A percentile compares a stretch with the other conserved stretches of the same genome.
These are phyloP conservation scores for Eucommia ulmoides DNA, from an alignment of 257 asterid genomes.

Conservation along the genomic window DNA sequence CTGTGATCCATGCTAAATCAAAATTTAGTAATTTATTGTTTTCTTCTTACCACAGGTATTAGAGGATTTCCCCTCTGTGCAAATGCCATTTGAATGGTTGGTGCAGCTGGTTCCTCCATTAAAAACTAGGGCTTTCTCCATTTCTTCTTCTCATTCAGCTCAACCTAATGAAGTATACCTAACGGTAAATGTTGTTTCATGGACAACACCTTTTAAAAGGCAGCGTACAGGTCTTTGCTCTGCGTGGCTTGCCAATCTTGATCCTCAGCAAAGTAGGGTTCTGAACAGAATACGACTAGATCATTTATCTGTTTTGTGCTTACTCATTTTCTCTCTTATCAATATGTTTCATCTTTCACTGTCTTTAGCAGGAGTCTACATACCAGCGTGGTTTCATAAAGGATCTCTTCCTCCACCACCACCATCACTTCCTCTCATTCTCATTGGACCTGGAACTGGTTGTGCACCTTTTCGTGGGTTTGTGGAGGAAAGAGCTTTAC, in stretches of 20 bases:
- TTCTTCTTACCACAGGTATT: slow-evolving; percentile 68
- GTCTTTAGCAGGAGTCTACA: slow-evolving; percentile 37
- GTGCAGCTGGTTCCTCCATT: slow-evolving; percentile 83
- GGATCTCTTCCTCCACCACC: slow-evolving; percentile 80
- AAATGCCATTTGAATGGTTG: slow-evolving; percentile 92
- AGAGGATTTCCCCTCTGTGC: slow-evolving; percentile 87
- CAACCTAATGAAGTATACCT: slow-evolving; percentile 88
- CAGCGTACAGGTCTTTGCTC: slow-evolving; percentile 83
- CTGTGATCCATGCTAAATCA: no score
- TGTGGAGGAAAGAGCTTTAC: slow-evolving; percentile 75
- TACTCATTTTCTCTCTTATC: neutral
- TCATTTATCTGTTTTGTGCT: neutral
- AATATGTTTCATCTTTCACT: neutral
- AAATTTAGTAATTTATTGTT: no score
- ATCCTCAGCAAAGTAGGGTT: slow-evolving; percentile 56
- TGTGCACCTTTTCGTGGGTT: slow-evolving; percentile 94
- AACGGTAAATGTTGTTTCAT: slow-evolving; percentile 66
- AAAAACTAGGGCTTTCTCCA: slow-evolving; percentile 78
- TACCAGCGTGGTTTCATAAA: slow-evolving; percentile 76
- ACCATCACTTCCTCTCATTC: slow-evolving; percentile 69
- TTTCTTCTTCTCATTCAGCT: slow-evolving; percentile 64
- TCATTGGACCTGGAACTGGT: slow-evolving; percentile 97
- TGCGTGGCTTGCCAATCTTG: slow-evolving; percentile 79
- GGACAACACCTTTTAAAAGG: slow-evolving; percentile 94
- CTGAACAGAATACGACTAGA: neutral